Evolutionary conservation across 2,329 filamentous ascomycete species (phyloP).

Genomic region (Penicillium sp.): DNA sequence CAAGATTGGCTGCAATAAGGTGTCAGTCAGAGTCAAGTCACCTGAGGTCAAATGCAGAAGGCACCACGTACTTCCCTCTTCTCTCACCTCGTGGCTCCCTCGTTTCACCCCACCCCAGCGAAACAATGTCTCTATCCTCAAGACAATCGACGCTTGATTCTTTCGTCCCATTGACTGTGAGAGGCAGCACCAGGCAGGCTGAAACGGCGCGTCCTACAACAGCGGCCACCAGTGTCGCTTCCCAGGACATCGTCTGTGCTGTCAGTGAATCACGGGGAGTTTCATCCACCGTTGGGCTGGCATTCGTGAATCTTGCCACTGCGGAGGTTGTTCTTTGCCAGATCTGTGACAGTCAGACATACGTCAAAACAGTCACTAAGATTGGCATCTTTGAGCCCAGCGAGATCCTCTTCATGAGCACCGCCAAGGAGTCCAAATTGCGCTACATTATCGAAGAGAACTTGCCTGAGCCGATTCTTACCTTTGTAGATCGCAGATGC

Average conservation of each 20-base stretch:
- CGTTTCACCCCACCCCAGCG: neutral
- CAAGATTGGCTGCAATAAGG: neutral
- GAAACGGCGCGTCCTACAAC: constrained; percentile 56
- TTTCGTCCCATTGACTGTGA: constrained; percentile 25
- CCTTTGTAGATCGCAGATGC: constrained; percentile 71
- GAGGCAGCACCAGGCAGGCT: constrained; percentile 48
- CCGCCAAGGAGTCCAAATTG: constrained; percentile 73
- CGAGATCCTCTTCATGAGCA: constrained; percentile 74
- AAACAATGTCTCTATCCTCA: constrained; percentile 16
- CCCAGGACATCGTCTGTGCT: constrained; percentile 81
- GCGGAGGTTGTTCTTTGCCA: constrained; percentile 85
- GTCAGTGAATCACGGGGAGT: constrained; percentile 85
- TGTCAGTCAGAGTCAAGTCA: neutral
- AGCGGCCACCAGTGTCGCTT: constrained; percentile 57
- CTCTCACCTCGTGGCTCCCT: neutral
- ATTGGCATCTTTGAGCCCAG: constrained; percentile 77
- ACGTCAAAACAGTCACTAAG: constrained; percentile 84
- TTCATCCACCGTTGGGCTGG: constrained; percentile 78
- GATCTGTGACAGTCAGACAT: constrained; percentile 91
- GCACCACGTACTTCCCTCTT: neutral
- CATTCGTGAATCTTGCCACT: constrained; percentile 83
- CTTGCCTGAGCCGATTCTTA: constrained; percentile 62
- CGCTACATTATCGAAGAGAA: constrained; percentile 73
- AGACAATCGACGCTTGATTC: constrained; percentile 17
- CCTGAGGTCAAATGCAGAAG: neutral